Conservation (phyloP, 352 stramenopile species). For the Phytophthora pini region DNA sequence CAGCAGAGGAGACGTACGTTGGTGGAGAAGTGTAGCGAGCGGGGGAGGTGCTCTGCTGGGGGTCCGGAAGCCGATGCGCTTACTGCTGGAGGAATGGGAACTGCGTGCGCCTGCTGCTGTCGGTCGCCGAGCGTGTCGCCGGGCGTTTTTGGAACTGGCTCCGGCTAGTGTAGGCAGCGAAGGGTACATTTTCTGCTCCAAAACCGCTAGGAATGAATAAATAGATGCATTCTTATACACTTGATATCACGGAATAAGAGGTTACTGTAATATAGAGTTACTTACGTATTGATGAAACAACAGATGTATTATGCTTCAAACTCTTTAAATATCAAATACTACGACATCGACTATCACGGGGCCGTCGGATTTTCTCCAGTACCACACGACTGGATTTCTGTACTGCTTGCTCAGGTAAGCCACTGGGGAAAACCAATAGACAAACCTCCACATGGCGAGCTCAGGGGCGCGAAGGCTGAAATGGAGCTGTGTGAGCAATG, state of each 20-base stretch:
- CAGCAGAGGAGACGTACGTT: constrained; percentile 12
- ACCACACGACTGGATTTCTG: no score
- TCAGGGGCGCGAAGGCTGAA: constrained; percentile 5
- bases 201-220: constrained; percentile 1
- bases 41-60: constrained; percentile 8
- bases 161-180: constrained; percentile 20
- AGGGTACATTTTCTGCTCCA: constrained; percentile 27
- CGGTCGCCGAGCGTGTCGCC: constrained; percentile 19
- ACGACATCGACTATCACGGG: no score
- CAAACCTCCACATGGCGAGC: constrained; percentile 5
- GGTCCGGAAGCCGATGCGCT: background rate
- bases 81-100: constrained; percentile 24
- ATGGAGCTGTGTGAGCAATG: constrained; percentile 18
- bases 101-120: constrained; percentile 18
- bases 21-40: constrained; percentile 9
- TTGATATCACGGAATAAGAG: background rate
- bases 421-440: background rate
- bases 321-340: no score
- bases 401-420: no score
- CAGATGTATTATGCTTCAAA: no score
- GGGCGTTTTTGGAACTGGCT: constrained; percentile 34
- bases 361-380: no score
- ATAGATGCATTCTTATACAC: no score
- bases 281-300: background rate
- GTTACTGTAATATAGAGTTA: background rate